phyloP scores from a whole-genome alignment of 495 filamentous ascomycete species.

The Trichocladium uniseriatum region DNA sequence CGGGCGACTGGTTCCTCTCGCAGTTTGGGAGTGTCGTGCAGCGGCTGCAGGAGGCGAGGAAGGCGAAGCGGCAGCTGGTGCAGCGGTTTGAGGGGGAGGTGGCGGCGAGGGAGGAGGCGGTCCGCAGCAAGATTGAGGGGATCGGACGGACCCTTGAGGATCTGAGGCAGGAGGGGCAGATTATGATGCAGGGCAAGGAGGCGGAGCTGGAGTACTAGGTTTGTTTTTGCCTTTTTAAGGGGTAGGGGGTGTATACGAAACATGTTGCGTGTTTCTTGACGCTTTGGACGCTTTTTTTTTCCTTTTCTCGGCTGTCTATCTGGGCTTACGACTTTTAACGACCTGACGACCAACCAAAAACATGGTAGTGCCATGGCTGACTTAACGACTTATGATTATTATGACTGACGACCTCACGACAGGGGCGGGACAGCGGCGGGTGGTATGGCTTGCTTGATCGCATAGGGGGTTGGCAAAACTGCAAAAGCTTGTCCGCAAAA shows the following conservation, averaged over 20 bases:
- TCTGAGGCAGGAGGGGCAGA: slow-evolving; percentile 45
- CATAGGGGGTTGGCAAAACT: neutral
- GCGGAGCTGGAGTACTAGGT: slow-evolving; percentile 27
- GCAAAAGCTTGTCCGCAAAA: neutral
- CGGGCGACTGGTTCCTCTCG: slow-evolving; percentile 70
- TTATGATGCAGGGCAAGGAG: slow-evolving; percentile 48
- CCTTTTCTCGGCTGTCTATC: neutral
- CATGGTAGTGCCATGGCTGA: neutral
- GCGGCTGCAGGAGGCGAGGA: slow-evolving; percentile 54
- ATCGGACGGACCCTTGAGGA: slow-evolving; percentile 46
- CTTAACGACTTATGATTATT: too few relatives aligned
- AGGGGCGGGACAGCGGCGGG: neutral
- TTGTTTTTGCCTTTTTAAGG: neutral
- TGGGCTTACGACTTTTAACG: neutral
- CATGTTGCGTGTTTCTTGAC: neutral
- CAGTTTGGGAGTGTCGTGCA: slow-evolving; percentile 54
- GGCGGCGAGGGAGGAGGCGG: slow-evolving; percentile 39
- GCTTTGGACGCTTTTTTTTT: neutral
- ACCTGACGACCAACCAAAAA: slow-evolving; percentile 4
- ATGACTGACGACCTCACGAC: slow-evolving; percentile 14
- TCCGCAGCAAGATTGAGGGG: slow-evolving; percentile 44
- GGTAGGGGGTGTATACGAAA: slow-evolving; percentile 2
- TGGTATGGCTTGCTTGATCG: neutral
- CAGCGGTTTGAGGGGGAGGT: slow-evolving; percentile 61
- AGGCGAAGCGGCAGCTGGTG: slow-evolving; percentile 55